Evolutionary conservation across 2,329 filamentous ascomycete species (phyloP), one percentile per base, ranked within the genome.

Genomic region (Aureobasidium pullulans): DNA sequence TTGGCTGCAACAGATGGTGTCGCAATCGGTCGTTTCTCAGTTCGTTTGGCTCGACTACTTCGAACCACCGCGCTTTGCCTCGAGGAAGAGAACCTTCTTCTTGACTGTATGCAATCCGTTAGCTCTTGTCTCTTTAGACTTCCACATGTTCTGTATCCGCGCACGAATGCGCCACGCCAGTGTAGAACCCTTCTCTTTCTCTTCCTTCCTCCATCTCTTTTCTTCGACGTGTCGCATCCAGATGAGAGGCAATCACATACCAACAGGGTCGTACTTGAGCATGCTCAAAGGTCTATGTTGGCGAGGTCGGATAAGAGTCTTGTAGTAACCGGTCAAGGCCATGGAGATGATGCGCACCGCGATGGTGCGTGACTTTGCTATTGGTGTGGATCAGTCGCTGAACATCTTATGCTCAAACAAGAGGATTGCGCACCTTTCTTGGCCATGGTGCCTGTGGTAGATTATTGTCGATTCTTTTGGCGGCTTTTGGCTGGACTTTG

Each of bases 241-340:
- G 13, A 23, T 23, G 23, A 23, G 29, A 31, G n/a, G 31, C 9
- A 11, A n/a, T 16, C n/a, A 73, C 82, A 65, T 84, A 96, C 90
- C 87, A 65, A 99, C 92, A 43, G 94, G 94, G 72, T 99, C 94
- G 76, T 99, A 99, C 80, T 99, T 99, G 68, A 99, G 79, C 90
- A 99, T 94, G 78, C 91, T 95, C 76, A 99, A 83, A 60, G 95
- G 92, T 46, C 87, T 81, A 63, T 91, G 82, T 32, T 84, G 82
- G 66, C 94, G 87, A 11, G 91, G 92, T 61, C 95, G 86, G 67
- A 87, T 82, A 75, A 96, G 85, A 57, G 90, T 95, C 75, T 93
- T 92, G 81, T 93, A 99, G 82, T 91, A 99, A 70, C 94, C 94
- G 29, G 94, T 99, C 87, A 96, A 87, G 73, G 94, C 94, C 94